Evolutionary conservation across 208 protist genomes (phyloP).

Genomic region (Naegleria lovaniensis): DNA sequence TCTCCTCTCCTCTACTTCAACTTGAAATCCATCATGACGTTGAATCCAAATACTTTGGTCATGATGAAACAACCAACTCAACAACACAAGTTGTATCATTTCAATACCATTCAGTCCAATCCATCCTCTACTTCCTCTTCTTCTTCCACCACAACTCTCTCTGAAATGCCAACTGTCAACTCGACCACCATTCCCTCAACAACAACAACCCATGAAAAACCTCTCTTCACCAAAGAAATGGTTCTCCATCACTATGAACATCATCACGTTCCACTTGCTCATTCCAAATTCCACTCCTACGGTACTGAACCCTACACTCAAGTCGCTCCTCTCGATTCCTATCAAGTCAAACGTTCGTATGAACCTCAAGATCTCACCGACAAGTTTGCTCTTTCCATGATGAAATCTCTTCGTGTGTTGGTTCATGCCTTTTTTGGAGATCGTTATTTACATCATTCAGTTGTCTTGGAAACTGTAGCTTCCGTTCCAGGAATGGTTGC

Average conservation of each 20-base stretch:
- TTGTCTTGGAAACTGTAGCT: conserved; percentile 69
- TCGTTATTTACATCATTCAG: conserved; percentile 40
- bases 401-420: neutral
- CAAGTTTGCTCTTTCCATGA: neutral
- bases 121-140: too few relatives aligned
- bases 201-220: neutral
- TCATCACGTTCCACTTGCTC: neutral
- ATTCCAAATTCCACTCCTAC: neutral
- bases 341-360: too few relatives aligned
- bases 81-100: too few relatives aligned
- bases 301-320: neutral
- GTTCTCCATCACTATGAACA: neutral
- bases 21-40: too few relatives aligned
- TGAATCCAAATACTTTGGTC: too few relatives aligned
- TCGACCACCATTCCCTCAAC: too few relatives aligned
- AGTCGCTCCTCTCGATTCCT: neutral
- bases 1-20: too few relatives aligned
- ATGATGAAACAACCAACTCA: too few relatives aligned
- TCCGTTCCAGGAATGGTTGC: conserved; percentile 65
- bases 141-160: too few relatives aligned
- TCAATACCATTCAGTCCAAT: too few relatives aligned
- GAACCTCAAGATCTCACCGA: neutral
- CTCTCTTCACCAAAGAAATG: neutral
- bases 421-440: neutral
- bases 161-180: too few relatives aligned